Conservation (phyloP, 495 filamentous ascomycete genomes). For the Bombardia bombarda region DNA sequence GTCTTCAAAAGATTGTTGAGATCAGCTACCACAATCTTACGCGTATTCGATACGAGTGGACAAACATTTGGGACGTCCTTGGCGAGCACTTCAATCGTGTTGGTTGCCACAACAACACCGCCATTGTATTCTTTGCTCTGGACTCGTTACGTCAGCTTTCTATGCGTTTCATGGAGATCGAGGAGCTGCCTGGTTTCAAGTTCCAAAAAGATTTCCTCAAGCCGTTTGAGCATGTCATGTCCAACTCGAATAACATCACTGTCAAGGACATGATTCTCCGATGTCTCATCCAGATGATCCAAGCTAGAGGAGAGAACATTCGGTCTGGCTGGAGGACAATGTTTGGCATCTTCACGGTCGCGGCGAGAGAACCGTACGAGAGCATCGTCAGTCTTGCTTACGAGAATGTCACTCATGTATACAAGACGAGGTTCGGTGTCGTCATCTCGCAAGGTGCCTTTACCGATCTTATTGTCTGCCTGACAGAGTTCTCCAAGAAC, state of each 20-base stretch:
- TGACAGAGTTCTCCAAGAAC: conserved; percentile 98
- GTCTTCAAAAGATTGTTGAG: conserved; percentile 94
- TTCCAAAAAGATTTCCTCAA: conserved; percentile 99
- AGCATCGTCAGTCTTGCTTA: conserved; percentile 93
- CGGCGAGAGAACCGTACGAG: conserved; percentile 87
- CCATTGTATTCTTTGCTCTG: conserved; percentile 92
- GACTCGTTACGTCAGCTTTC: conserved; percentile 92
- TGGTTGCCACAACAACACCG: conserved; percentile 89
- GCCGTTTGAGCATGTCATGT: conserved; percentile 95
- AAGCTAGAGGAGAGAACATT: conserved; percentile 91
- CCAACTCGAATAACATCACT: conserved; percentile 76
- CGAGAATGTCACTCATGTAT: conserved; percentile 96
- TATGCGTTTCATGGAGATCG: conserved; percentile 98
- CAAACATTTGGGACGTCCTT: conserved; percentile 89
- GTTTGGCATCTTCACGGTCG: conserved; percentile 97
- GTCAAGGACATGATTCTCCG: conserved; percentile 98
- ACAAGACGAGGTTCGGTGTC: conserved; percentile 91
- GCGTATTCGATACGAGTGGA: conserved; percentile 96
- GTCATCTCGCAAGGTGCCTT: conserved; percentile 96
- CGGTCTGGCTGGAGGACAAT: conserved; percentile 97
- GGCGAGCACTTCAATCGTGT: conserved; percentile 97
- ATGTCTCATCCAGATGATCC: conserved; percentile 99
- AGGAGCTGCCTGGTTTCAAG: conserved; percentile 96
- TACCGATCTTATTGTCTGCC: conserved; percentile 87
- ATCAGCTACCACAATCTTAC: conserved; percentile 99